Evolutionary conservation across 2,329 filamentous ascomycete genomes (phyloP), one percentile per base, ranked within the genome.

Genomic region (Ophiostoma populinum): DNA sequence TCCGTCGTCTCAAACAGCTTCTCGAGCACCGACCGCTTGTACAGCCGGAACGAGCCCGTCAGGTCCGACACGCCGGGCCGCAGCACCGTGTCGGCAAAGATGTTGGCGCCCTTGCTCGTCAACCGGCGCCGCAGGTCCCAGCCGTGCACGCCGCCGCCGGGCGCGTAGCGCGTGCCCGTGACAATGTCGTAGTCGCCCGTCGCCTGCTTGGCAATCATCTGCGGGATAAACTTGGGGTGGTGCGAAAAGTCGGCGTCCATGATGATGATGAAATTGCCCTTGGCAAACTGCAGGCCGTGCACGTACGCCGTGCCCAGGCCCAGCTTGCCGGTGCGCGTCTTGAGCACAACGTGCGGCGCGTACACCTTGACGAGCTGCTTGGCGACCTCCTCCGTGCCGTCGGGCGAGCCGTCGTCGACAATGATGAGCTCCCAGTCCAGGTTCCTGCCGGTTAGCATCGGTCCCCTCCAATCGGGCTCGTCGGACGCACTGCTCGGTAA

Each of bases 221-320:
- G 67, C 36, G 86, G 76, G 58, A 98, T 93, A 70, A 95, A 98
- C 62, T 95, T 98, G 53, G 90, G 90, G 66, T 98, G 90, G 63
- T 98, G 90, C 48, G 75, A 83, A 69, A 98, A 98, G 62, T 98
- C 90, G 59, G 92, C 90, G 64, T 98, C 90, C 90, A 98, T 98
- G 69, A 98, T 98, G 65, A 98, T 82, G 54, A 98, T 82, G 53
- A 75, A 95, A 69, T 92, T 94, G 49, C 90, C 90, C 16, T 75
- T 85, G 17, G 70, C 79, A 54, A 80, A 95, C 55, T 93, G 73
- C 41, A 98, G 68, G 35, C 87, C 87, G 58, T 94, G 86, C 25
- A 94, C 82, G 61, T 95, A 95, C 32, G 87, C 87, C 3, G 87
- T 94, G 47, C 87, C 87, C 33, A 95, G 77, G n/a, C 87, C 87